Conservation (phyloP, 2,329 filamentous ascomycete genomes). For the Chaetoscypha palmicola region DNA sequence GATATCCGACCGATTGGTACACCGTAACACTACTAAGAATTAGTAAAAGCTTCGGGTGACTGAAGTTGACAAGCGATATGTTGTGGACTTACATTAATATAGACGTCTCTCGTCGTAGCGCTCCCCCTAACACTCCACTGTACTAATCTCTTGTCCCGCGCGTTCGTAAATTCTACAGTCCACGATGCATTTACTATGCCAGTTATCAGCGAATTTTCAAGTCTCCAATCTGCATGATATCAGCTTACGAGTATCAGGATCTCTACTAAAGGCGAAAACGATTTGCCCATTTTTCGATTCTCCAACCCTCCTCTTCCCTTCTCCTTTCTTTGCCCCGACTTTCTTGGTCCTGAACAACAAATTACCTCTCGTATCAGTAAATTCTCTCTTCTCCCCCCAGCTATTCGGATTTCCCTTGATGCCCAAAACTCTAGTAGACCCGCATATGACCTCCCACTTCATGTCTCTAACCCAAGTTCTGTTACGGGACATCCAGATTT, state of each 20-base stretch:
- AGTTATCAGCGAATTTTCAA: not conserved
- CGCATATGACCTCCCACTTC: conserved; percentile 9
- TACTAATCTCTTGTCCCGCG: conserved; percentile 4
- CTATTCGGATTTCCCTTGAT: conserved; percentile 3
- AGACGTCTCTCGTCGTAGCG: not conserved
- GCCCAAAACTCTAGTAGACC: not conserved
- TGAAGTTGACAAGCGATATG: too few relatives aligned
- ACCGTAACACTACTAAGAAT: conserved; percentile 5
- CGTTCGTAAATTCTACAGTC: conserved; percentile 8
- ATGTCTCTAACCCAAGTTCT: conserved; percentile 4
- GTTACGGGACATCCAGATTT: conserved; percentile 3
- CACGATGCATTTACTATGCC: conserved; percentile 3
- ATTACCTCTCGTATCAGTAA: conserved; percentile 5
- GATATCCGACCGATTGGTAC: conserved; percentile 4
- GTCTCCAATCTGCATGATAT: not conserved
- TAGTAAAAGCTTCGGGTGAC: too few relatives aligned
- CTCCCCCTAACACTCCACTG: conserved; percentile 7
- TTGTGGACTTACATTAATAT: conserved; percentile 5
- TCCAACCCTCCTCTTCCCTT: not conserved
- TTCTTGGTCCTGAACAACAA: conserved; percentile 6
- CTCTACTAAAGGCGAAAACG: conserved; percentile 4
- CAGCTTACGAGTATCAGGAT: conserved; percentile 4
- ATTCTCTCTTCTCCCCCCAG: conserved; percentile 8
- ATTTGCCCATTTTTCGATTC: conserved; percentile 2
- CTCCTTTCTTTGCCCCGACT: not conserved